Conservation (phyloP, 306 rosid genomes). For the Pterocarpus santalinus region DNA sequence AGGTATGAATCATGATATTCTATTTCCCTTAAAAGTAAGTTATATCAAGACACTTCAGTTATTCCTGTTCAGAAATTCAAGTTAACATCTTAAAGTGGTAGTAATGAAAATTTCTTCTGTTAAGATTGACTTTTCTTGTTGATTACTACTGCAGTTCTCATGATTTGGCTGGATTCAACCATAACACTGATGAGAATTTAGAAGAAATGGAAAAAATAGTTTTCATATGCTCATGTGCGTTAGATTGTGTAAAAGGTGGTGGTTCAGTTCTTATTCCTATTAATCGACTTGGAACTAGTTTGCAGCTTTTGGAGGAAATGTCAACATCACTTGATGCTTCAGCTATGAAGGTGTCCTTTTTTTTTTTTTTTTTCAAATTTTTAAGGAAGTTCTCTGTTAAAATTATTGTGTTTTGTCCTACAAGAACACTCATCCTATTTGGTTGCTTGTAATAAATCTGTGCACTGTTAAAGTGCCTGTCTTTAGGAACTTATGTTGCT, state of each 20-base stretch:
- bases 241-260: constrained; percentile 71
- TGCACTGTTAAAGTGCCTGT: background rate
- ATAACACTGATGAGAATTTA: constrained; percentile 54
- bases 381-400: background rate
- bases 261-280: constrained; percentile 90
- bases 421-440: constrained; percentile 4
- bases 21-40: constrained; percentile 14
- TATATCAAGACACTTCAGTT: constrained; percentile 8
- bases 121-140: constrained; percentile 35
- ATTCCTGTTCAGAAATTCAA: constrained; percentile 34
- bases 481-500: constrained; percentile 7
- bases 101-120: constrained; percentile 55
- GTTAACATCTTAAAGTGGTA: constrained; percentile 35
- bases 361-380: background rate
- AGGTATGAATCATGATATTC: constrained; percentile 55
- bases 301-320: constrained; percentile 85
- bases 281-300: constrained; percentile 65
- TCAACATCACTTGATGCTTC: constrained; percentile 67
- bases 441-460: constrained; percentile 10
- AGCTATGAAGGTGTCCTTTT: constrained; percentile 62
- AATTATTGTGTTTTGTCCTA: constrained; percentile 13
- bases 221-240: constrained; percentile 68
- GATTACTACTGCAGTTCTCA: constrained; percentile 48
- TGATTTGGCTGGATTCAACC: constrained; percentile 49
- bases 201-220: constrained; percentile 75